These are phyloP conservation scores for Ascosphaera aggregata DNA, from an alignment of 2,329 filamentous ascomycete genomes.

Conservation along the genomic window DNA sequence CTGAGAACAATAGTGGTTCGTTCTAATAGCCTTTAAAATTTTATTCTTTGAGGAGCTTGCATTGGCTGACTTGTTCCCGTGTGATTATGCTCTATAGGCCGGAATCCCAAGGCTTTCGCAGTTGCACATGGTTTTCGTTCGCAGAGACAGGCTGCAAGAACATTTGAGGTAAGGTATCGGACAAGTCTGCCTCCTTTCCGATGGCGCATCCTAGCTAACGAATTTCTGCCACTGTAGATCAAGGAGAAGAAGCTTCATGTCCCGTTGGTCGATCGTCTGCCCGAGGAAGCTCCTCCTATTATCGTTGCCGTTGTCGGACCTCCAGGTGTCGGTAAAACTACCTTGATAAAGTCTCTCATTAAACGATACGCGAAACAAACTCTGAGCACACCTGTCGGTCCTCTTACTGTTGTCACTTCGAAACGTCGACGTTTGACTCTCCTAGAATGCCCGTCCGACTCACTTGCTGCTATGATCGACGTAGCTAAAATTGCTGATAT, in stretches of 20 bases:
- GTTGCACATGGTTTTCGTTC: conserved; percentile 62
- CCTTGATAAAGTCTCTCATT: conserved; percentile 81
- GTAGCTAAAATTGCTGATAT: conserved; percentile 95
- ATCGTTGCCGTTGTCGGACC: conserved; percentile 89
- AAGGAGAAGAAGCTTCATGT: conserved; percentile 95
- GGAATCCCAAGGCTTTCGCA: conserved; percentile 78
- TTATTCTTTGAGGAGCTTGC: conserved; percentile 4
- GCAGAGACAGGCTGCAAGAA: conserved; percentile 38
- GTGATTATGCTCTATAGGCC: conserved; percentile 35
- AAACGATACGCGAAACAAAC: conserved; percentile 91
- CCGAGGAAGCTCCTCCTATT: conserved; percentile 82
- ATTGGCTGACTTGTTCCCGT: conserved; percentile 1
- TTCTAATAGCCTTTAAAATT: conserved; percentile 1
- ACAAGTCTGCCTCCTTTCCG: conserved; percentile 1
- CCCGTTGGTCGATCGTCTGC: conserved; percentile 81
- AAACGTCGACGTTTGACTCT: conserved; percentile 91
- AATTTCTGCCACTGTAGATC: conserved; percentile 29
- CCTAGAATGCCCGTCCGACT: conserved; percentile 83
- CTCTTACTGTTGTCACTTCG: conserved; percentile 87
- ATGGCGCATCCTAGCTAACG: conserved; percentile 5
- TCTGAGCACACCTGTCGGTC: conserved; percentile 68
- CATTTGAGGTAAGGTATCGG: conserved; percentile 25
- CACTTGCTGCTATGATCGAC: conserved; percentile 90
- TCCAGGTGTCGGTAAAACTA: conserved; percentile 85
- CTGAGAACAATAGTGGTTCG: conserved; percentile 5